Base-by-base conservation (phyloP, 2,329 filamentous ascomycete genomes). In the Fusarium lateritium region DNA sequence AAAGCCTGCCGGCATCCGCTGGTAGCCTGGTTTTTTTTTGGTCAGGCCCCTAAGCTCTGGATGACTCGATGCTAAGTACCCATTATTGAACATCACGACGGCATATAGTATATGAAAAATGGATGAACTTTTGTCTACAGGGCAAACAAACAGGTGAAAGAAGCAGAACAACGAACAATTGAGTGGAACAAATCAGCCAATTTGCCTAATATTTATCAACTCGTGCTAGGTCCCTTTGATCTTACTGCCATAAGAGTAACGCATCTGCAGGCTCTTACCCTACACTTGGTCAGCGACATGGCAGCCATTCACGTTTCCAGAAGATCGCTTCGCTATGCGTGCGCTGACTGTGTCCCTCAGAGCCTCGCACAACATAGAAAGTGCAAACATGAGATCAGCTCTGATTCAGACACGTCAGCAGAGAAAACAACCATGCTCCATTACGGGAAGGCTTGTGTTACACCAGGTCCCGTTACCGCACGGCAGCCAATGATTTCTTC, bases 401-500 rank as follows among this genome's bases (percentile, higher is more conserved):
- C 7, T 54, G 7, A 40, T 54, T 61, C 6, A 45, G 5, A 46
- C 56, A 62, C 46, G 56, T 46, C 40, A 61, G 34, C 17, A 19
- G 6, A 14, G 10, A 4, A 8, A 31, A 1, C 9, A 14, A 13
- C 11, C n/a, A 46, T 34, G n/a, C n/a, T 3, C 34, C 3, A 3
- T 9, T 2, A 14, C 7, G 2, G 14, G 7, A 14, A 14, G 10
- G 31, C 9, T 13, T 13, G 19, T 7, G 33, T 22, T 34, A 22
- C 45, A 15, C 15, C 17, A 7, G 17, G 40, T 17, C 3, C 0
- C 3, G 22, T 14, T 15, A n/a, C 21, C 6, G 7, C 4, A 15
- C 7, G 19, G 7, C 19, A 5, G 8, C 1, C 8, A 13, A 3
- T 15, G 2, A 15, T 13, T 31, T 10, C 28, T 19, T 19, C 11